Evolutionary conservation across 257 asterid species (phyloP).

Genomic region (Solanum sparsipilum): DNA sequence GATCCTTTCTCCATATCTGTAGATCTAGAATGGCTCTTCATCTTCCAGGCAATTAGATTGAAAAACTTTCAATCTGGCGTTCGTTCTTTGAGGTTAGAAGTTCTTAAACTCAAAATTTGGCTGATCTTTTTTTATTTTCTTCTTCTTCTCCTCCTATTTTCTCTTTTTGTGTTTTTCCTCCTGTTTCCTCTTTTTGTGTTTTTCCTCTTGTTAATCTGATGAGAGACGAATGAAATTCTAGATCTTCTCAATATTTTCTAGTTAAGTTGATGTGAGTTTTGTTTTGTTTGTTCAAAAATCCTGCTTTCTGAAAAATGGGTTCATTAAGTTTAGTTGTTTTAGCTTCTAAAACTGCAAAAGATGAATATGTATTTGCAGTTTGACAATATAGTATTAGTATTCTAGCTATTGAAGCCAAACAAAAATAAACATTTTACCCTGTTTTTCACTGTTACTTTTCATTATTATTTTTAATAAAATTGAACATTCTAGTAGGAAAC

Average conservation of each 20-base stretch:
- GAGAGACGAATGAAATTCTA: neutral
- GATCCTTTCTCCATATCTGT: neutral
- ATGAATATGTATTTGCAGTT: neutral
- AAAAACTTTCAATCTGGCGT: neutral
- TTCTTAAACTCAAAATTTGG: too few relatives aligned
- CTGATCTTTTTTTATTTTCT: too few relatives aligned
- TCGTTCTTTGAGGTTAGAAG: neutral
- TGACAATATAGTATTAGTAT: neutral
- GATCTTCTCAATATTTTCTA: neutral
- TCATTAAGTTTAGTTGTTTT: neutral
- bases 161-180: neutral
- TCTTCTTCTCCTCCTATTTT: neutral
- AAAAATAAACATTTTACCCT: neutral
- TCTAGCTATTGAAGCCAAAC: neutral
- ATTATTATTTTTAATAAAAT: too few relatives aligned
- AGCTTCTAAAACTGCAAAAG: neutral
- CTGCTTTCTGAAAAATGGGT: neutral
- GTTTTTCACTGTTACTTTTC: too few relatives aligned
- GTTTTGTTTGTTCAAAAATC: too few relatives aligned
- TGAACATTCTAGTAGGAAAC: neutral
- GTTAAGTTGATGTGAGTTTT: neutral
- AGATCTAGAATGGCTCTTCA: neutral
- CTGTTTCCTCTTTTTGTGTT: neutral
- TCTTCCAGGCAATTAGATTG: neutral
- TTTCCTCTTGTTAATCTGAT: neutral